These are phyloP conservation scores for Hysterium pulicare DNA, from an alignment of 2,329 filamentous ascomycete genomes.

Conservation along the genomic window DNA sequence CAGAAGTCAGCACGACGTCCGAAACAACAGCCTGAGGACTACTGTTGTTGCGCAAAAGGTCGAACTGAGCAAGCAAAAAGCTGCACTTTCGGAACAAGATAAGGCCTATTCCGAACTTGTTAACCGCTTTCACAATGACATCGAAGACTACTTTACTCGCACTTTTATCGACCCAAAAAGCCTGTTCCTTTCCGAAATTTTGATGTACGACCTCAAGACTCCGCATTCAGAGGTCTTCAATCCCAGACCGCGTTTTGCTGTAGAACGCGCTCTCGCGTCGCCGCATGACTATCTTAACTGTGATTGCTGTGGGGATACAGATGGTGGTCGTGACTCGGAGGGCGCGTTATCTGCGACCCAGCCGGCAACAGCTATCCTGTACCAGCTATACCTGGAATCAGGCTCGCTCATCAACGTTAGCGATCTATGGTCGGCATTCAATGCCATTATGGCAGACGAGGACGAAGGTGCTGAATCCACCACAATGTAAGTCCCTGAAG, in stretches of 20 bases:
- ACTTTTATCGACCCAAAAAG: conserved; percentile 49
- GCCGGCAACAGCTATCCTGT: conserved; percentile 69
- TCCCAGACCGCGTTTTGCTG: conserved; percentile 65
- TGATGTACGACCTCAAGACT: conserved; percentile 69
- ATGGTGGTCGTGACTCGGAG: conserved; percentile 6
- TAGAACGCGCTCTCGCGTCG: conserved; percentile 68
- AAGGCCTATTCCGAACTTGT: conserved; percentile 66
- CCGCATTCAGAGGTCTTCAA: conserved; percentile 73
- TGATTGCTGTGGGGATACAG: conserved; percentile 55
- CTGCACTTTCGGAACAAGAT: conserved; percentile 67
- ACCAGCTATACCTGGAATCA: conserved; percentile 75
- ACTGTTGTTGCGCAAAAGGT: conserved; percentile 80
- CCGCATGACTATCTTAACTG: conserved; percentile 78
- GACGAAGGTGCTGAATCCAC: conserved; percentile 47
- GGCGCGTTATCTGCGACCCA: conserved; percentile 56
- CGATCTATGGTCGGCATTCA: conserved; percentile 77
- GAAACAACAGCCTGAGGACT: conserved; percentile 66
- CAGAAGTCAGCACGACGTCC: conserved; percentile 71
- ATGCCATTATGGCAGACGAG: conserved; percentile 56
- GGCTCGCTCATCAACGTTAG: conserved; percentile 73
- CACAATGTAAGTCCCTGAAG: conserved; percentile 41
- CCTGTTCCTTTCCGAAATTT: conserved; percentile 66
- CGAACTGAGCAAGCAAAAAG: conserved; percentile 71
- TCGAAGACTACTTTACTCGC: conserved; percentile 48
- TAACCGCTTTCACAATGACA: conserved; percentile 51